Conservation (phyloP, 2,329 filamentous ascomycete species). For the Pseudogymnoascus sp. region DNA sequence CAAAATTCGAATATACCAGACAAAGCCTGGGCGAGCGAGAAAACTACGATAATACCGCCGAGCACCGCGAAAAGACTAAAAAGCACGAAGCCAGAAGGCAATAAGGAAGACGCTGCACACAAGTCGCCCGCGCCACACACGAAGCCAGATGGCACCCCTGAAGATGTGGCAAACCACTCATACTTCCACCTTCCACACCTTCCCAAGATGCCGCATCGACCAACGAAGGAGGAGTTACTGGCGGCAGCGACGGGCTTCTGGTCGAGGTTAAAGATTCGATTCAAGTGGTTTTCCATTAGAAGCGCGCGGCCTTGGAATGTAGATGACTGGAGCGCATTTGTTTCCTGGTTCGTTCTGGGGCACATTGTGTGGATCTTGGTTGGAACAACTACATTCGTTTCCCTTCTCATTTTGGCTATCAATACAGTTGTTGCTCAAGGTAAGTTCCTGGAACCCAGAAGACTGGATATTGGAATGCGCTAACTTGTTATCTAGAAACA, state of each 20-base stretch:
- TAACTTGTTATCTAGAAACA: constrained; percentile 53
- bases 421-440: constrained; percentile 96
- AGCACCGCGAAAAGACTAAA: neutral
- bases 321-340: constrained; percentile 92
- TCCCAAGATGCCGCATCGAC: constrained; percentile 72
- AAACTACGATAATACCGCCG: neutral
- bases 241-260: constrained; percentile 89
- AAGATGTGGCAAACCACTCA: constrained; percentile 3
- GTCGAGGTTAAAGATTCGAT: constrained; percentile 79
- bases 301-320: constrained; percentile 90
- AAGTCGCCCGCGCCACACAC: neutral
- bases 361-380: constrained; percentile 94
- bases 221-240: constrained; percentile 86
- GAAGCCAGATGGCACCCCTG: neutral
- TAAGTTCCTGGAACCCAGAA: constrained; percentile 33
- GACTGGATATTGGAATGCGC: constrained; percentile 1
- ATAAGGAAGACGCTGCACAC: neutral
- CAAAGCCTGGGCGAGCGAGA: constrained; percentile 1
- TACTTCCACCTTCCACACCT: constrained; percentile 49
- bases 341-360: constrained; percentile 89
- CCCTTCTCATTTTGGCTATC: constrained; percentile 77
- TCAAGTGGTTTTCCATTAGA: constrained; percentile 96
- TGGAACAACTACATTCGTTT: constrained; percentile 95
- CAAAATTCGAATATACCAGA: neutral
- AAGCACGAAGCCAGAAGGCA: neutral